Evolutionary conservation across 495 filamentous ascomycete genomes (phyloP).

Genomic region (Penicillium macrosclerotiorum): DNA sequence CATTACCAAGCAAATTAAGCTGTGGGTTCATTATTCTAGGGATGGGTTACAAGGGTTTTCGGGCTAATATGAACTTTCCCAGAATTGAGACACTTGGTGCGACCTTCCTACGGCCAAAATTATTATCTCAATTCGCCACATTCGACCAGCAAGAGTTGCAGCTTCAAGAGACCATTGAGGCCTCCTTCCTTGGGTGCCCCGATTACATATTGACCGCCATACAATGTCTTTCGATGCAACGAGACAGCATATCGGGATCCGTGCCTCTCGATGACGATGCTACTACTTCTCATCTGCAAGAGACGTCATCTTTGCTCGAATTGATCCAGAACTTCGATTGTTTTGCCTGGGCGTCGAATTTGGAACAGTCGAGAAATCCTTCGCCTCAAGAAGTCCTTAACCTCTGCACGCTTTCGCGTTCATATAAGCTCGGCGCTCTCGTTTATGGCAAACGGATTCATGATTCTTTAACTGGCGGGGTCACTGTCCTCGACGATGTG

Average conservation of each 20-base stretch:
- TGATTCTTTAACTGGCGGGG: constrained; percentile 19
- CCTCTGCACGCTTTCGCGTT: constrained; percentile 22
- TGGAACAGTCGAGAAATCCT: constrained; percentile 31
- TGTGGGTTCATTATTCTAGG: constrained; percentile 23
- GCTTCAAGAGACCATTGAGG: constrained; percentile 29
- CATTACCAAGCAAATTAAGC: constrained; percentile 28
- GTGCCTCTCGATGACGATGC: neutral
- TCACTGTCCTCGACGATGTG: constrained; percentile 28
- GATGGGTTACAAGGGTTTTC: too few species aligned
- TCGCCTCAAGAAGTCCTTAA: constrained; percentile 20
- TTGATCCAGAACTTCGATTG: constrained; percentile 32
- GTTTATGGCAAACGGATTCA: constrained; percentile 36
- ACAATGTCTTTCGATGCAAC: constrained; percentile 29
- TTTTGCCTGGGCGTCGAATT: constrained; percentile 28
- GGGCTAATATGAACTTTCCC: too few species aligned
- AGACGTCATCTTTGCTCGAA: constrained; percentile 19
- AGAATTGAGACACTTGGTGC: constrained; percentile 43
- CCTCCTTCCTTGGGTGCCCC: constrained; percentile 43
- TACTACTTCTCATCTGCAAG: constrained; percentile 6
- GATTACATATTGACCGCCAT: constrained; percentile 36
- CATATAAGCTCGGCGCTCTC: constrained; percentile 31
- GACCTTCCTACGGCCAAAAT: constrained; percentile 44
- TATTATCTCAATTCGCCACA: constrained; percentile 24
- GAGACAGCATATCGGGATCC: constrained; percentile 28
- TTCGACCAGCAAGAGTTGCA: constrained; percentile 12